These are phyloP conservation scores for Trametes cingulata DNA, from an alignment of 768 basidiomycete genomes.

Conservation along the genomic window DNA sequence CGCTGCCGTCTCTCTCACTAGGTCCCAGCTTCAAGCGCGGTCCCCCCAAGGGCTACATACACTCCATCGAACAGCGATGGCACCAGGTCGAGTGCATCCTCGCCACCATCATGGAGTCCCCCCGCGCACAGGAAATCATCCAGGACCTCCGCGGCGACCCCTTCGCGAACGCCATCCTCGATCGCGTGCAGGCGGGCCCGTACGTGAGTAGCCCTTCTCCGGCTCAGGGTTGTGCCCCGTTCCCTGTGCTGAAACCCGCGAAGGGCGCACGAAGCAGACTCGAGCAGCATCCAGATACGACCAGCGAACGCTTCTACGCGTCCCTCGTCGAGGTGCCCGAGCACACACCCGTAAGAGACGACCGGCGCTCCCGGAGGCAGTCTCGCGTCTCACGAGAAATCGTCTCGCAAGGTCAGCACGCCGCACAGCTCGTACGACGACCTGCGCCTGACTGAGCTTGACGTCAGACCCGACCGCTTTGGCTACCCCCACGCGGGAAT, in stretches of 20 bases:
- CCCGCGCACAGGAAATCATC: constrained; percentile 61
- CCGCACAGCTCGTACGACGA: not conserved
- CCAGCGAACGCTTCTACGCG: constrained; percentile 26
- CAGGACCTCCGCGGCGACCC: constrained; percentile 68
- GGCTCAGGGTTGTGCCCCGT: not conserved
- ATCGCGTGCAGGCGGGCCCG: constrained; percentile 75
- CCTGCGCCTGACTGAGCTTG: not conserved
- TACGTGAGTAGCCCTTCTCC: constrained; percentile 61
- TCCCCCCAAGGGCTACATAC: constrained; percentile 88
- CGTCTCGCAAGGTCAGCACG: constrained; percentile 48
- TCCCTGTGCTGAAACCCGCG: constrained; percentile 1
- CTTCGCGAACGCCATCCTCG: constrained; percentile 75
- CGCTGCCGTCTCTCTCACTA: constrained; percentile 28
- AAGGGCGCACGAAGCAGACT: constrained; percentile 71
- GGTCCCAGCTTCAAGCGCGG: constrained; percentile 83
- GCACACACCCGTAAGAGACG: constrained; percentile 18
- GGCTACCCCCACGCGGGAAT: constrained; percentile 63
- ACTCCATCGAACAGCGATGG: constrained; percentile 89
- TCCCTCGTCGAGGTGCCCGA: constrained; percentile 36
- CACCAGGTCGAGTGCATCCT: constrained; percentile 92
- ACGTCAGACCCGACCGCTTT: constrained; percentile 23
- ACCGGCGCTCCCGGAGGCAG: constrained; percentile 56
- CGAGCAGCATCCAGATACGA: constrained; percentile 9
- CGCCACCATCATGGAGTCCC: constrained; percentile 74
- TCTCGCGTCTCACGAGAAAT: constrained; percentile 79